Percentiles rank a stretch among this genome's conserved stretches.
Evolutionary conservation across 805 yeast species (phyloP).

Genomic region (Wickerhamiella sergipiensis): DNA sequence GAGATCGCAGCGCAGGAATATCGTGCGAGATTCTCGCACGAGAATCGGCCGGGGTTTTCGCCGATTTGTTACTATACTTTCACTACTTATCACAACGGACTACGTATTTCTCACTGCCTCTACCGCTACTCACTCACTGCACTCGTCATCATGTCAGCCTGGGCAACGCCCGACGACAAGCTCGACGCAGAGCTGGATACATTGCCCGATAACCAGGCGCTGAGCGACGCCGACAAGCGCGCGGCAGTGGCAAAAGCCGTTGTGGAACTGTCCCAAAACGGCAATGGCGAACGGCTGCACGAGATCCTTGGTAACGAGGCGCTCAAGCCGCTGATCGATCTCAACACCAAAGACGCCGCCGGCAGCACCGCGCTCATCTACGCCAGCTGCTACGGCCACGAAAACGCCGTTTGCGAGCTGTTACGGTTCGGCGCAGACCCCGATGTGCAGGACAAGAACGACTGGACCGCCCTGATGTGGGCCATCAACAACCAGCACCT

Average conservation of each 20-base stretch:
- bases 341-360: constrained; percentile 24
- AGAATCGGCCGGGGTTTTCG: no score
- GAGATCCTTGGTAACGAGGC: constrained; percentile 20
- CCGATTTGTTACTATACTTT: no score
- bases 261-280: constrained; percentile 26
- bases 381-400: constrained; percentile 30
- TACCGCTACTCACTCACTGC: no score
- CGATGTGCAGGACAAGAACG: constrained; percentile 25
- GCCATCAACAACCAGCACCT: constrained; percentile 52
- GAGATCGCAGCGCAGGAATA: no score
- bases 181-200: constrained; percentile 16
- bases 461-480: constrained; percentile 64
- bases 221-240: constrained; percentile 11
- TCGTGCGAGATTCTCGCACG: no score
- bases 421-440: constrained; percentile 26
- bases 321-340: constrained; percentile 18
- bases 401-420: constrained; percentile 23
- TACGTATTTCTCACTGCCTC: no score
- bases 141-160: constrained; percentile 11
- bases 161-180: constrained; percentile 8
- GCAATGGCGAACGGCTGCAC: constrained; percentile 20
- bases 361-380: constrained; percentile 32
- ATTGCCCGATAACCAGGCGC: constrained; percentile 12
- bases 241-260: constrained; percentile 20
- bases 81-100: no score